These are phyloP conservation scores for Porogramme epimiltina DNA, from an alignment of 1,284 basidiomycete species.

Conservation along the genomic window DNA sequence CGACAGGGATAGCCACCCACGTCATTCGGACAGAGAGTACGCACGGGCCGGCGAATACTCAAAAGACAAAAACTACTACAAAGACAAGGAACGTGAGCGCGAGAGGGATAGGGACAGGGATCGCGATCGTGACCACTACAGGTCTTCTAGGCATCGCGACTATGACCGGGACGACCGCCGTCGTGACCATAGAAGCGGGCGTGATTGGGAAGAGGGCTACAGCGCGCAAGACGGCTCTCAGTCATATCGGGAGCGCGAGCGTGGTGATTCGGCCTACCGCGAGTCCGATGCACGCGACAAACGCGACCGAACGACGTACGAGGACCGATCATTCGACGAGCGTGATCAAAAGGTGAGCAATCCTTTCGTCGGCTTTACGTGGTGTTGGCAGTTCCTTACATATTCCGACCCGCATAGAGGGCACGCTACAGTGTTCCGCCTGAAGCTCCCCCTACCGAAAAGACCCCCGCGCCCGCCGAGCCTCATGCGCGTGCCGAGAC, in stretches of 20 bases:
- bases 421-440: conserved; percentile 51
- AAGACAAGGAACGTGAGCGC: conserved; percentile 39
- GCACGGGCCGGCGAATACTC: conserved; percentile 33
- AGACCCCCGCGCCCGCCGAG: conserved; percentile 34
- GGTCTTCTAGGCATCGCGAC: conserved; percentile 45
- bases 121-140: conserved; percentile 34
- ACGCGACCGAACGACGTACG: conserved; percentile 39
- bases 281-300: conserved; percentile 48
- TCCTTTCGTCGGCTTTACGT: conserved; percentile 4
- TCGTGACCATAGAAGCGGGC: conserved; percentile 32
- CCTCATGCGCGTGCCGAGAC: conserved; percentile 53
- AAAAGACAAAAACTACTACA: conserved; percentile 38
- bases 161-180: conserved; percentile 49
- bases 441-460: conserved; percentile 25
- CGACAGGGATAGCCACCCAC: conserved; percentile 22
- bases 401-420: conserved; percentile 40
- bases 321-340: conserved; percentile 49
- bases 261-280: conserved; percentile 48
- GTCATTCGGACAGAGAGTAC: conserved; percentile 29
- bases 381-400: conserved; percentile 4
- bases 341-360: conserved; percentile 67
- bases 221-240: conserved; percentile 24
- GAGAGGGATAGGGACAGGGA: conserved; percentile 46
- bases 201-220: conserved; percentile 44
- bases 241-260: conserved; percentile 44